A percentile compares a stretch with the other conserved stretches of the same genome.
These are phyloP conservation scores for Candida sp. DNA, from an alignment of 1,139 yeast species.

Conservation along the genomic window DNA sequence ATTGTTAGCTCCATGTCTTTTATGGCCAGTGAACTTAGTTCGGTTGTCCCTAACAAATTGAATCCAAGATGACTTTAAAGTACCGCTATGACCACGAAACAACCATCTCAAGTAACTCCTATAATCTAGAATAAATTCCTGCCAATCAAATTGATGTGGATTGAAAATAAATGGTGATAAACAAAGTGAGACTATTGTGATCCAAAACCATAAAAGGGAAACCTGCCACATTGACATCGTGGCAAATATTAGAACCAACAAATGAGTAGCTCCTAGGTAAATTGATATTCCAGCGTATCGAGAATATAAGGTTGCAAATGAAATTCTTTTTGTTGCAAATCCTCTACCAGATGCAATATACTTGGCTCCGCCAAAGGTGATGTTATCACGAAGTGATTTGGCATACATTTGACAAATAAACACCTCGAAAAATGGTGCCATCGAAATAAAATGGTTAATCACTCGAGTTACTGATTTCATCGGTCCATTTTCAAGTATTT, in stretches of 20 bases:
- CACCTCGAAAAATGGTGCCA: conserved; percentile 84
- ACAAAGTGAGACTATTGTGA: conserved; percentile 67
- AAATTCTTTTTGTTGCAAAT: conserved; percentile 67
- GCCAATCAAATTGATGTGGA: conserved; percentile 77
- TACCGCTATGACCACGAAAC: conserved; percentile 55
- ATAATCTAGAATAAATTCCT: conserved; percentile 73
- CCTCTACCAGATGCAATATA: conserved; percentile 87
- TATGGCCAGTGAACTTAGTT: conserved; percentile 66
- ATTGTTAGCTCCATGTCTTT: conserved; percentile 25
- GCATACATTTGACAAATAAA: conserved; percentile 86
- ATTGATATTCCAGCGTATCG: conserved; percentile 64
- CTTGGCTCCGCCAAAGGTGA: conserved; percentile 79
- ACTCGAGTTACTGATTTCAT: conserved; percentile 60
- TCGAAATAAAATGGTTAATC: conserved; percentile 60
- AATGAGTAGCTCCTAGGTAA: conserved; percentile 60
- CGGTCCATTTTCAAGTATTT: conserved; percentile 73
- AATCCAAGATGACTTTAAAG: conserved; percentile 59
- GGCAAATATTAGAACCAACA: conserved; percentile 59
- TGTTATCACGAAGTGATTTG: conserved; percentile 61
- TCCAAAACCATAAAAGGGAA: conserved; percentile 80
- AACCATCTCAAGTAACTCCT: conserved; percentile 66
- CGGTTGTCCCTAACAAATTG: conserved; percentile 50
- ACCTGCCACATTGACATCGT: conserved; percentile 72
- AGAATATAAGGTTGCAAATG: conserved; percentile 59
- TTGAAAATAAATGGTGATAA: conserved; percentile 80